Conservation (phyloP, 2,329 filamentous ascomycete genomes). For the Alternaria incomplexa region DNA sequence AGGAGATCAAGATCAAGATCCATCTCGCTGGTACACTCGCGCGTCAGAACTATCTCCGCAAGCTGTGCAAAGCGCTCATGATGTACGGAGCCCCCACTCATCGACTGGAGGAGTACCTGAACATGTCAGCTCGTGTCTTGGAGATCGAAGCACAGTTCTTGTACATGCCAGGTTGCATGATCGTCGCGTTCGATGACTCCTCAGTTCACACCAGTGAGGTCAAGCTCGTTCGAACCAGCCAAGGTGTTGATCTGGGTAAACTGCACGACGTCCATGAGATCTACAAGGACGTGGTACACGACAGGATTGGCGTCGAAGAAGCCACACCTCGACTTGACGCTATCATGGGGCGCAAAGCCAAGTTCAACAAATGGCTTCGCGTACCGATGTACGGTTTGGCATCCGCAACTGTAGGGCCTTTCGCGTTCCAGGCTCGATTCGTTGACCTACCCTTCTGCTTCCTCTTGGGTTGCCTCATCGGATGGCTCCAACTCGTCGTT, state of each 20-base stretch:
- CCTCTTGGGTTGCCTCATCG: constrained; percentile 74
- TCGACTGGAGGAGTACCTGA: constrained; percentile 89
- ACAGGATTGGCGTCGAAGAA: constrained; percentile 74
- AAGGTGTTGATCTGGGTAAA: constrained; percentile 76
- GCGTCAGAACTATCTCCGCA: constrained; percentile 81
- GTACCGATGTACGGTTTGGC: constrained; percentile 78
- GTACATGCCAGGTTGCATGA: constrained; percentile 92
- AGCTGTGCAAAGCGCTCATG: constrained; percentile 87
- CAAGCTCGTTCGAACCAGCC: constrained; percentile 71
- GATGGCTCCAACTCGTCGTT: constrained; percentile 74
- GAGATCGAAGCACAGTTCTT: constrained; percentile 89
- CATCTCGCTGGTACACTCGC: constrained; percentile 73
- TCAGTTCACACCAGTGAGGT: constrained; percentile 80
- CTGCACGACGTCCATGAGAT: constrained; percentile 76
- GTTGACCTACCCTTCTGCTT: constrained; percentile 82
- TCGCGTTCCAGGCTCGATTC: constrained; percentile 77
- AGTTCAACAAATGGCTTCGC: constrained; percentile 56
- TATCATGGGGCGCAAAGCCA: constrained; percentile 64
- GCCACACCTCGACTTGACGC: constrained; percentile 68
- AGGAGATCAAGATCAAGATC: constrained; percentile 64
- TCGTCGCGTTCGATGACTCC: constrained; percentile 83
- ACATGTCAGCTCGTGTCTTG: constrained; percentile 85
- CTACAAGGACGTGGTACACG: constrained; percentile 83
- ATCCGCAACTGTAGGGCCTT: constrained; percentile 76
- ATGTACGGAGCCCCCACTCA: constrained; percentile 89